Conservation (phyloP, 202 grass and related monocot species). For the Eragrostis tef region DNA sequence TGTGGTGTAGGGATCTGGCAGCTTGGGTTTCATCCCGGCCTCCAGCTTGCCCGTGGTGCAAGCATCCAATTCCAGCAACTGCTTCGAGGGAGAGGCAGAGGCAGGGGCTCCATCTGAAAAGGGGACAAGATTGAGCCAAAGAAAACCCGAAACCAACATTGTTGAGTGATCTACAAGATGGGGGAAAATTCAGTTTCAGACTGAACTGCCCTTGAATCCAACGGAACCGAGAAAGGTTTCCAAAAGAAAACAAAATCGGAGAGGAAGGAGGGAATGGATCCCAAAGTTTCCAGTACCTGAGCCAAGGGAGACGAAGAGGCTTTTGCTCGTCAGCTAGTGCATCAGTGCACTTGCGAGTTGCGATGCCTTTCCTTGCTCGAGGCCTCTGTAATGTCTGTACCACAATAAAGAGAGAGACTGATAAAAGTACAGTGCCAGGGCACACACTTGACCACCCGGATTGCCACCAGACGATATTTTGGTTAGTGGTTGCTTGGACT, state of each 20-base stretch:
- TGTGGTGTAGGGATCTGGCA: neutral
- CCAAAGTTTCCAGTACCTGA: neutral
- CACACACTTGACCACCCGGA: neutral
- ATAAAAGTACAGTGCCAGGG: neutral
- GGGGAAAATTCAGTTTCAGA: neutral
- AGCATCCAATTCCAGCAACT: neutral
- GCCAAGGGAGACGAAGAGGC: neutral
- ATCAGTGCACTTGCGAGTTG: neutral
- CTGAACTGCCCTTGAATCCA: neutral
- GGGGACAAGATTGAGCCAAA: neutral
- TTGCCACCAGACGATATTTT: neutral
- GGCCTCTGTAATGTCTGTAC: neutral
- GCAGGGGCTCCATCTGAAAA: conserved; percentile 28
- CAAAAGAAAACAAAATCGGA: neutral
- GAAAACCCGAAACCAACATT: neutral
- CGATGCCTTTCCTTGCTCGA: neutral
- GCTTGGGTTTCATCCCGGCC: neutral
- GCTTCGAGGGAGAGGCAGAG: neutral
- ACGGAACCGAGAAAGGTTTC: neutral
- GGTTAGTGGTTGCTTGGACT: neutral
- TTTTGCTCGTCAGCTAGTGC: neutral
- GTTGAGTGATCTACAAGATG: neutral
- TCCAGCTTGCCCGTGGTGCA: neutral
- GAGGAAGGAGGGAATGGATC: neutral
- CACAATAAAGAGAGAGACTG: neutral